Base-by-base conservation (phyloP, 805 yeast genomes). In the Scheffersomyces ergatensis region DNA sequence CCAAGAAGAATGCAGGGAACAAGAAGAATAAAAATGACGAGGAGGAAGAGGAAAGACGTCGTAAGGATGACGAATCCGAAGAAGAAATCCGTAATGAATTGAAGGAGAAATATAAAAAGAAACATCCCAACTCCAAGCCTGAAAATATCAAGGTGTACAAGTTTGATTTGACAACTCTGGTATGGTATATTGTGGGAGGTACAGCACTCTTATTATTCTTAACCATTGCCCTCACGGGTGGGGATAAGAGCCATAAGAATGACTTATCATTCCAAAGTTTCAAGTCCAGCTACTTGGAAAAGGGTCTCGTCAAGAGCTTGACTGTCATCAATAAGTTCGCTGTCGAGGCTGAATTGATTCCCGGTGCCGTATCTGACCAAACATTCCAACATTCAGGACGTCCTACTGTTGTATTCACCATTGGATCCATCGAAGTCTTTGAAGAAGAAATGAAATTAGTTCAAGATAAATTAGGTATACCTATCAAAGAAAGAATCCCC, bases 381-480 rank as follows among this genome's bases (percentile, higher is more conserved):
- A 60, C 75, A 20, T 67, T 68, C 49, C 72, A 63, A 37, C 54
- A 61, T 5, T 46, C 51, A 39, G 76, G 68, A 47, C 44, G 47
- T 31, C 70, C 81, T 5, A 65, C 75, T 8, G 85, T 83, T 7
- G 74, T 76, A 2, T 90, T 90, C 67, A 84, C 95, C 12, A 88
- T 90, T 53, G 97, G 97, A 3, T 86, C 96, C 0, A 82, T 89
- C 5, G 90, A 86, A 48, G 72, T 79, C 17, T 87, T 90, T 55
- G 97, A 90, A 64, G 87, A 86, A 40, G 89, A 87, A 53, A 71
- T 90, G 72, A 83, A 79, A 43, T 74, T 72, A 33, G 74, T 83
- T 11, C 96, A 89, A 63, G 85, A 84, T 50, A 73, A 73, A 37
- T 71, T 85, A 47, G 76, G 80, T 13, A 82, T 88, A 40, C 82